Conservation (phyloP, 2,329 filamentous ascomycete species). For the Ophiocordyceps camponoti-leonardi region DNA sequence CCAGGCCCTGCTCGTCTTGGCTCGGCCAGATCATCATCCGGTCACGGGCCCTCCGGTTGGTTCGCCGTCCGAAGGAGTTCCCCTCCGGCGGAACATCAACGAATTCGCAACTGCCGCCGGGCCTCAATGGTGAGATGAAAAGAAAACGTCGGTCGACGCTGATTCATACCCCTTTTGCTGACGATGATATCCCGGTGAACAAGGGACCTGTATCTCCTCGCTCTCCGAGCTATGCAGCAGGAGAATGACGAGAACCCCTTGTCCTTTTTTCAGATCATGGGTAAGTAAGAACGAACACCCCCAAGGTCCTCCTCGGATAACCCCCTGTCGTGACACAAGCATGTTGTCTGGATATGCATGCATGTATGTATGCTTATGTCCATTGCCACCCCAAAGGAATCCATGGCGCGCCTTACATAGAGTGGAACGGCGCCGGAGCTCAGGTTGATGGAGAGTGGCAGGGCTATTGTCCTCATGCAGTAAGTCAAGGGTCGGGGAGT, state of each 20-base stretch:
- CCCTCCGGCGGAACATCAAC: background rate
- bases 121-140: background rate
- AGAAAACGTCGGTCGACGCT: background rate
- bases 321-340: too few species aligned
- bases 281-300: conserved; percentile 10
- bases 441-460: conserved; percentile 12
- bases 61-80: background rate
- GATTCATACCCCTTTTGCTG: background rate
- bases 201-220: conserved; percentile 29
- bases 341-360: too few species aligned
- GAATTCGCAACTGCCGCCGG: background rate
- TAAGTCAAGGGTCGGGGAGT: background rate
- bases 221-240: conserved; percentile 26
- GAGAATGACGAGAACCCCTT: conserved; percentile 20
- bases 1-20: background rate
- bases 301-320: too few species aligned
- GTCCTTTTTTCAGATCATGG: conserved; percentile 33
- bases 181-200: background rate
- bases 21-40: background rate
- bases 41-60: background rate
- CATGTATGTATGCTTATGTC: background rate
- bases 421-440: conserved; percentile 23
- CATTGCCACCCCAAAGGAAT: conserved; percentile 13
- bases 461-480: conserved; percentile 28
- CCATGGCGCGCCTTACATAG: conserved; percentile 22